Evolutionary conservation across 352 stramenopile species (phyloP).

Genomic region (Ophiocytium majus): DNA sequence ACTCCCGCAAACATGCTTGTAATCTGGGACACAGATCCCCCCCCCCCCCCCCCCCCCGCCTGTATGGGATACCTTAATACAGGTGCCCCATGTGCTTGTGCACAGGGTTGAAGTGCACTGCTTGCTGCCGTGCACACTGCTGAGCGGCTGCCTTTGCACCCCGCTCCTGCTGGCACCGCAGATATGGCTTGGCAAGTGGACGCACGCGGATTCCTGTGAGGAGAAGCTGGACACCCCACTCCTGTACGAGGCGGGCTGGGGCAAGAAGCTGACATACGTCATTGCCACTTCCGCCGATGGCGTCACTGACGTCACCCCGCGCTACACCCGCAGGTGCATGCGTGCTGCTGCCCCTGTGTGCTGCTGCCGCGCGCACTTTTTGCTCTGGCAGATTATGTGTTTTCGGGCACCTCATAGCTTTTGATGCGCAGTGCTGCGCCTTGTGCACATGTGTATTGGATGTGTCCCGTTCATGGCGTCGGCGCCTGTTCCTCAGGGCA

Average conservation of each 20-base stretch:
- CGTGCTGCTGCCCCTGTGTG: not conserved
- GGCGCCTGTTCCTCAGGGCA: too few species aligned
- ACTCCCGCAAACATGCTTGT: too few species aligned
- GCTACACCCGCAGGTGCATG: constrained; percentile 56
- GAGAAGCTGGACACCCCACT: constrained; percentile 79
- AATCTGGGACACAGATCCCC: too few species aligned
- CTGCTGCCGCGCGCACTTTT: too few species aligned
- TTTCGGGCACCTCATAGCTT: too few species aligned
- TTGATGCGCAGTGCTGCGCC: too few species aligned
- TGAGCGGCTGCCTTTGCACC: not conserved
- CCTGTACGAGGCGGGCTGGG: constrained; percentile 88
- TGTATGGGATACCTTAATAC: constrained; percentile 37
- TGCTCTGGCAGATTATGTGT: too few species aligned
- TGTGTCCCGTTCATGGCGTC: too few species aligned
- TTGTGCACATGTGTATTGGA: too few species aligned
- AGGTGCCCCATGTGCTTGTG: not conserved
- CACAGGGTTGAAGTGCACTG: not conserved
- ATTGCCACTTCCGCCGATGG: constrained; percentile 77
- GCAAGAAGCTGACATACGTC: constrained; percentile 85
- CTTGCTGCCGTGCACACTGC: not conserved
- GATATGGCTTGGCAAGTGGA: constrained; percentile 63
- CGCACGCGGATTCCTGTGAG: constrained; percentile 85
- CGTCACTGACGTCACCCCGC: constrained; percentile 73
- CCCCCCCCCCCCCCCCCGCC: not conserved
- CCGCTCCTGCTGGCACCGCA: too few species aligned